Base-by-base conservation (phyloP, 257 asterid species). In the Scutellaria galericulata region DNA sequence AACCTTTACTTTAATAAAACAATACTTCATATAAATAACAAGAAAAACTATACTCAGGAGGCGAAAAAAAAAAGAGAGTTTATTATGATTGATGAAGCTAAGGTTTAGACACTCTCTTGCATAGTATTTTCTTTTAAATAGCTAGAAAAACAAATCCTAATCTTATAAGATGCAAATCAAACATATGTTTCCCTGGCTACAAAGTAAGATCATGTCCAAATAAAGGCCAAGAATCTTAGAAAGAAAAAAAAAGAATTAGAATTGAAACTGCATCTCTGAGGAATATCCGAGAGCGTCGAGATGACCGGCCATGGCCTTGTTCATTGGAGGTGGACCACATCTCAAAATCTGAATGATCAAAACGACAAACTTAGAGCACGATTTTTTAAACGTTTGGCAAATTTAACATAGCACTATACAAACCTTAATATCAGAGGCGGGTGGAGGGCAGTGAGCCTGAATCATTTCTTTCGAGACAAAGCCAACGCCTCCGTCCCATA, bases 311-410 rank as follows among this genome's bases (percentile, higher is more conserved):
- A 94, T 89, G 77, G 97, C 96, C 83, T 94, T 91, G 90, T 94
- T 94, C 98, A 94, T 94, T 0, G 98, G 96, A 57, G 98, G 98
- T 24, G 97, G 97, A 9, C 98, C 98, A 12, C 98, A 94, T 77
- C 97, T 83, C 84, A 94, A 58, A 45, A 94, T 78, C 98, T 94
- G 90, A 83, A 78, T 1, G 65, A 47, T 31, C 37, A 3, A 13
- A 60, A 66, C 40, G 54, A 53, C 22, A 66, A 50, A 64, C 5
- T 80, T 13, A 69, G 66, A 27, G 37, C 37, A 2, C 5, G 5
- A 31, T 7, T 8, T 44, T 10, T 31, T 31, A 12, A 41, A 54
- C 4, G 8, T 31, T 22, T 20, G 24, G 11, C n/a, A 0, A n/a
- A 52, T 20, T 42, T 15, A 6, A 37, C n/a, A 7, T 35, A 9